Evolutionary conservation across 1,284 basidiomycete genomes (phyloP).

Genomic region (Mycosarcoma maydis): DNA sequence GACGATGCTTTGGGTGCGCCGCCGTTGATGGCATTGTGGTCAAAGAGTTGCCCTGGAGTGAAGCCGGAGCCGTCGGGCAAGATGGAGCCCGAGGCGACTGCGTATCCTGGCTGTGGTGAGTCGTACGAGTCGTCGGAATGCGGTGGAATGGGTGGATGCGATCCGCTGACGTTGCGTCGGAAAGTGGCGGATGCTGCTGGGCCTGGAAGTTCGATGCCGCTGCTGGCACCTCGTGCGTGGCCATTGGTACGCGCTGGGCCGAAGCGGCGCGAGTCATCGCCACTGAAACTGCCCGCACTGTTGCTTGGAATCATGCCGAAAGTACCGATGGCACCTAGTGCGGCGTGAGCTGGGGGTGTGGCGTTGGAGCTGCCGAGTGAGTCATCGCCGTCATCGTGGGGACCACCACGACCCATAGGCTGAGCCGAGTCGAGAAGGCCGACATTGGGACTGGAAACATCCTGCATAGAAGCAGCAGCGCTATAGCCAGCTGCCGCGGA

Average conservation of each 20-base stretch:
- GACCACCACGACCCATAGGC: constrained; percentile 50
- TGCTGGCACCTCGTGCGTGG: constrained; percentile 42
- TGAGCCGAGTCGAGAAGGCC: constrained; percentile 39
- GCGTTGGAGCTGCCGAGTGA: constrained; percentile 34
- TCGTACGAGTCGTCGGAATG: constrained; percentile 25
- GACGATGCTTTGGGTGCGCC: constrained; percentile 19
- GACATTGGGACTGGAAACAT: constrained; percentile 32
- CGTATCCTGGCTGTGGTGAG: constrained; percentile 17
- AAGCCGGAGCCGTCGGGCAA: constrained; percentile 48
- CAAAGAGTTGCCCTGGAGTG: constrained; percentile 41
- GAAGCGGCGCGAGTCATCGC: constrained; percentile 22
- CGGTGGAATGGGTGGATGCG: constrained; percentile 38
- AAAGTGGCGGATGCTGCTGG: constrained; percentile 43
- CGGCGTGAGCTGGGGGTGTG: neutral
- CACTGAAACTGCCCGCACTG: constrained; percentile 32
- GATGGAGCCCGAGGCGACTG: constrained; percentile 3
- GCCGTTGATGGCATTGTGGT: constrained; percentile 30
- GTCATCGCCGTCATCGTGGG: constrained; percentile 32
- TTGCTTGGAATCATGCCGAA: constrained; percentile 32
- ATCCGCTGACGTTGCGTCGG: constrained; percentile 42
- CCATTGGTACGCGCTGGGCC: constrained; percentile 11
- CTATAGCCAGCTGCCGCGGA: constrained; percentile 12
- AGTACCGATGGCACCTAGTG: constrained; percentile 9
- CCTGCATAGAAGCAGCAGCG: constrained; percentile 16
- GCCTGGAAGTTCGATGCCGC: constrained; percentile 42